Percentiles rank a stretch among this genome's conserved stretches.
phyloP scores from a whole-genome alignment of 2,329 filamentous ascomycete species.

The Diaporthe amygdali region DNA sequence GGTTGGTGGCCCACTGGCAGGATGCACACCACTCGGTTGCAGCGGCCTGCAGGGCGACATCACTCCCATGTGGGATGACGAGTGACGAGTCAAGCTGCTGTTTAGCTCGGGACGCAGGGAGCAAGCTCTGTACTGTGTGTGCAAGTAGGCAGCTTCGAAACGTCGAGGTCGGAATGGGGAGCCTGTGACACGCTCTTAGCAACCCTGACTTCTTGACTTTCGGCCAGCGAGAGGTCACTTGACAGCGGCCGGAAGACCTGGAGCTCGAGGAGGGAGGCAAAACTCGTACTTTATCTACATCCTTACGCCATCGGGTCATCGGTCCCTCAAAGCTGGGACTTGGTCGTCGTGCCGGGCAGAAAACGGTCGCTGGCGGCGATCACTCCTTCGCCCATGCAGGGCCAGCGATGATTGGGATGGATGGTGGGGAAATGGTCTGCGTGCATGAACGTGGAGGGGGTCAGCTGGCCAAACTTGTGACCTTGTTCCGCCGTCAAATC shows the following conservation, averaged over 20 bases:
- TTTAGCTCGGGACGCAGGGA: background rate
- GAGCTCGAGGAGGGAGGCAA: background rate
- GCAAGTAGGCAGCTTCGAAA: background rate
- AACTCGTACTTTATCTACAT: background rate
- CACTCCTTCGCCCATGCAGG: background rate
- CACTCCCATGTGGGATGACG: conserved; percentile 19
- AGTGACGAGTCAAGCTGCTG: conserved; percentile 18
- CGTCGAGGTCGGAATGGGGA: background rate
- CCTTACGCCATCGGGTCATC: background rate
- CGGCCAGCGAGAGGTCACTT: background rate
- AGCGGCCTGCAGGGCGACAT: conserved; percentile 10
- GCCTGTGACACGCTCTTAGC: background rate
- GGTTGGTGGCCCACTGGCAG: conserved; percentile 13
- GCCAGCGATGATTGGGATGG: conserved; percentile 15
- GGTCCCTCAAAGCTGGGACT: background rate
- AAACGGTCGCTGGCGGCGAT: conserved; percentile 17
- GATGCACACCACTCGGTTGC: conserved; percentile 16
- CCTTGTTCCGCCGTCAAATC: conserved; percentile 16
- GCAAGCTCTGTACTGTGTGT: conserved; percentile 2
- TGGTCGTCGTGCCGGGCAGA: background rate
- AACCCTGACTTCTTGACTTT: background rate
- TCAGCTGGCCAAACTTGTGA: conserved; percentile 19
- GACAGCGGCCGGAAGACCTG: background rate
- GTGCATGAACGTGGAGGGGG: conserved; percentile 21
- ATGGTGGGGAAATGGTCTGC: conserved; percentile 12